Percentiles rank a stretch among this genome's conserved stretches.
These are phyloP conservation scores for Luvunga scandens DNA, from an alignment of 345 rosid genomes.

Conservation along the genomic window DNA sequence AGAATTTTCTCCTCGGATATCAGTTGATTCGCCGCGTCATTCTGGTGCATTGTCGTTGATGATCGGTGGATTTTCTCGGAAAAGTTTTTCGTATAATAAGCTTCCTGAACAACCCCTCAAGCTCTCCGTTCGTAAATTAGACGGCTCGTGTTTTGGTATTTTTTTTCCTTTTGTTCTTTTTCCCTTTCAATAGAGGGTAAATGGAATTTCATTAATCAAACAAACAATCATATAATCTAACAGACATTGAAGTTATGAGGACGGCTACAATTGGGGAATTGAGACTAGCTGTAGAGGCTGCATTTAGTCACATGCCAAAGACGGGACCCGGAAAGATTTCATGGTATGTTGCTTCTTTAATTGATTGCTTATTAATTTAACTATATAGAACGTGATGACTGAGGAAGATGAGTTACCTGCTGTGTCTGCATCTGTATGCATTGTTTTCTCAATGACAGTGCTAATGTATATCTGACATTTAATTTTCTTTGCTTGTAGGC, in stretches of 20 bases:
- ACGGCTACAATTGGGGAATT: constrained; percentile 64
- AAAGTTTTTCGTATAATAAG: constrained; percentile 43
- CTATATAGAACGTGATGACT: no score
- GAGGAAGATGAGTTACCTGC: not conserved
- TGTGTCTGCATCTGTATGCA: not conserved
- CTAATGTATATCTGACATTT: not conserved
- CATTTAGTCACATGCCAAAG: constrained; percentile 57
- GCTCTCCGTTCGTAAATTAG: constrained; percentile 79
- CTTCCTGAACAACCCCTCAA: constrained; percentile 72
- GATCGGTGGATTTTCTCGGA: constrained; percentile 38
- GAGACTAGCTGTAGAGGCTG: constrained; percentile 76
- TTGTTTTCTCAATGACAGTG: not conserved
- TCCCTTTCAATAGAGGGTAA: no score
- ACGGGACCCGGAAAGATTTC: constrained; percentile 68
- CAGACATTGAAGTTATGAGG: constrained; percentile 62
- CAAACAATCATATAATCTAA: not conserved
- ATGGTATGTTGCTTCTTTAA: constrained; percentile 39
- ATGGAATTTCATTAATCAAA: not conserved
- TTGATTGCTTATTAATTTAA: no score
- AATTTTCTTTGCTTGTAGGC: constrained; percentile 38
- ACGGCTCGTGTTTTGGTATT: constrained; percentile 76
- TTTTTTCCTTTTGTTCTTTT: not conserved
- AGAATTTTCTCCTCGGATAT: constrained; percentile 7
- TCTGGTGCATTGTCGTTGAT: constrained; percentile 38
- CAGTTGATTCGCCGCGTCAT: constrained; percentile 30